These are phyloP conservation scores for Aspergillus spinulosporus DNA, from an alignment of 2,329 filamentous ascomycete genomes.

Conservation along the genomic window DNA sequence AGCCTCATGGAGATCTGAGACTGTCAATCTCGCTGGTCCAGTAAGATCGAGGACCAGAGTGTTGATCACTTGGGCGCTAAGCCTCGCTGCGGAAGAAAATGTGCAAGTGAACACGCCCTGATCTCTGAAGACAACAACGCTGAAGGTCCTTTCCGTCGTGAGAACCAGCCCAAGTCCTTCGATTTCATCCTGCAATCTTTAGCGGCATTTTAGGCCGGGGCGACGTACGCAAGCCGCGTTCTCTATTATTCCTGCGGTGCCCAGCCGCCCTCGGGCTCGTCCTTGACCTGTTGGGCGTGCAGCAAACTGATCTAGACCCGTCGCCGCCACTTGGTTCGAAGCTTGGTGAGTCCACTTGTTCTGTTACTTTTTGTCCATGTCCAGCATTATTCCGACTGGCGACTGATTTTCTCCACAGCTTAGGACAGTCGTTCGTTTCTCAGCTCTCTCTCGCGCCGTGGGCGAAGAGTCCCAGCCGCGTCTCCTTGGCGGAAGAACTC, in stretches of 20 bases:
- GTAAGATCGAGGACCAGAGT: constrained; percentile 3
- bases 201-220: background rate
- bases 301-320: constrained; percentile 20
- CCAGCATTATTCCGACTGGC: background rate
- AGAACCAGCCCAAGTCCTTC: constrained; percentile 1
- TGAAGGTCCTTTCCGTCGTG: background rate
- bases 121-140: background rate
- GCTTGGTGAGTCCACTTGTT: constrained; percentile 19
- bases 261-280: constrained; percentile 28
- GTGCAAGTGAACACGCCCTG: too few species aligned
- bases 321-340: constrained; percentile 14
- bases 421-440: constrained; percentile 10
- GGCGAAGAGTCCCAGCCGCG: constrained; percentile 11
- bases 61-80: constrained; percentile 16
- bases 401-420: constrained; percentile 13
- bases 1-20: constrained; percentile 1
- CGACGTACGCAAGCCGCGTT: background rate
- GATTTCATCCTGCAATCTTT: background rate
- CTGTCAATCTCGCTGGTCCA: constrained; percentile 7
- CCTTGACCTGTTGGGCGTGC: constrained; percentile 22
- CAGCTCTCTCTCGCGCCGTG: constrained; percentile 17
- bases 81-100: background rate
- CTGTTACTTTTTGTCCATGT: background rate
- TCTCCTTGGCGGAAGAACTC: constrained; percentile 15
- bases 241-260: constrained; percentile 4